A percentile compares a stretch with the other conserved stretches of the same genome.
Conservation (phyloP, 768 basidiomycete species). For the Daedaleopsis nitida region DNA sequence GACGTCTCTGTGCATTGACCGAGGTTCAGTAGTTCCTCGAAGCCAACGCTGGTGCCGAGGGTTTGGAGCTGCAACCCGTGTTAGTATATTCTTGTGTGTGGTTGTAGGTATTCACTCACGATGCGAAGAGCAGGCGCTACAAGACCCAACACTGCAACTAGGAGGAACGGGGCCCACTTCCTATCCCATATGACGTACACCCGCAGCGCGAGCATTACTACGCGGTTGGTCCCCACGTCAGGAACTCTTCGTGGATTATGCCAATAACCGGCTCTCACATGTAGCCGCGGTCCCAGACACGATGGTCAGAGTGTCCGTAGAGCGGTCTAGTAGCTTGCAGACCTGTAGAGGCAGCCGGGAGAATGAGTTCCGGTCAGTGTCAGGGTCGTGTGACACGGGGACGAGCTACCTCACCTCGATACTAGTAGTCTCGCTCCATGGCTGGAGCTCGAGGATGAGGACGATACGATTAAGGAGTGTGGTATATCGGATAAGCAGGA, state of each 20-base stretch:
- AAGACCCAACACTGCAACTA: not conserved
- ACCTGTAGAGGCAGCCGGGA: not conserved
- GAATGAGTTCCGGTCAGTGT: not conserved
- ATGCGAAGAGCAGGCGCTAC: not conserved
- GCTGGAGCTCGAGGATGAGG: not conserved
- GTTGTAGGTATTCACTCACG: not conserved
- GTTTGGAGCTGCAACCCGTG: too few species aligned
- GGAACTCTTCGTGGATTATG: not conserved
- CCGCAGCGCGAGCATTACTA: not conserved
- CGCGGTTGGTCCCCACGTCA: not conserved
- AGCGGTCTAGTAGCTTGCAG: not conserved
- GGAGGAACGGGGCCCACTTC: not conserved
- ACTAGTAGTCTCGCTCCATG: not conserved
- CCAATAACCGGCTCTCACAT: not conserved
- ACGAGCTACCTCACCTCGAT: not conserved
- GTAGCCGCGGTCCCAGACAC: not conserved
- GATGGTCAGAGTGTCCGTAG: not conserved
- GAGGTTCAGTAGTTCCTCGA: not conserved
- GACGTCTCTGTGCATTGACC: not conserved
- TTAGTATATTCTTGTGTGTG: too few species aligned
- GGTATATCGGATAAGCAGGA: not conserved
- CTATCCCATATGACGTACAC: not conserved
- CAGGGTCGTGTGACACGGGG: not conserved
- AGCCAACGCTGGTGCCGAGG: too few species aligned
- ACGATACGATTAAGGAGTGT: not conserved